Evolutionary conservation across 371 early-diverging fungal species (phyloP), one percentile per base, ranked within the genome.

Genomic region (Rhizopus delemar): DNA sequence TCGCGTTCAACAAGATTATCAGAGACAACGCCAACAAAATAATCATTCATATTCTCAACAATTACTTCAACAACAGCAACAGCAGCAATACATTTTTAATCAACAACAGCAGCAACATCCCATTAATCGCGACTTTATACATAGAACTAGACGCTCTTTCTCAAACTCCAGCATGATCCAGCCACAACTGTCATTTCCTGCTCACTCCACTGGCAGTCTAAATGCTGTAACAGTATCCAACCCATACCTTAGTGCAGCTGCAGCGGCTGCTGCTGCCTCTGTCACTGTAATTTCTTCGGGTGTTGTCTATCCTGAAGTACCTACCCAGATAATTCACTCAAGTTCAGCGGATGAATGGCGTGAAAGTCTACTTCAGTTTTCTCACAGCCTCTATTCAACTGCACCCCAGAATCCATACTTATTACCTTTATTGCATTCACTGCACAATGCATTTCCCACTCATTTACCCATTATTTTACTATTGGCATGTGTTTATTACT

Each of bases 401-500:
- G 74, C 81, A 28, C 77, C 89, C 1, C 84, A 82, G 51, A 82
- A 73, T 8, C 81, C 85, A 7, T 69, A 71, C 15, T 60, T 79
- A 0, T 60, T 83, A 32, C 70, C 77, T 3, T 67, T 91, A 28
- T 81, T 95, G 22, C 87, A 86, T 65, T 74, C 76, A 3, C 68
- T 94, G 33, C 84, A 85, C 56, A 67, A 77, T 28, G 72, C 86
- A 12, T 86, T 87, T 63, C 86, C 84, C 1, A 68, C 79, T 1
- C 92, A 93, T 65, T 70, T 95, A 49, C 93, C 94, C 5, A 92
- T 92, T 3, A 75, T 93, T 4, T 79, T 95, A 16, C 74, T 95
- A 31, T 73, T 93, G 35, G 95, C 94, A 0, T 95, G 94, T 63
- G 93, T 92, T 8, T 89, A 91, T 73, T 93, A 90, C 70, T 90